Evolutionary conservation across 345 rosid genomes (phyloP).

Genomic region (Microthlaspi erraticum): DNA sequence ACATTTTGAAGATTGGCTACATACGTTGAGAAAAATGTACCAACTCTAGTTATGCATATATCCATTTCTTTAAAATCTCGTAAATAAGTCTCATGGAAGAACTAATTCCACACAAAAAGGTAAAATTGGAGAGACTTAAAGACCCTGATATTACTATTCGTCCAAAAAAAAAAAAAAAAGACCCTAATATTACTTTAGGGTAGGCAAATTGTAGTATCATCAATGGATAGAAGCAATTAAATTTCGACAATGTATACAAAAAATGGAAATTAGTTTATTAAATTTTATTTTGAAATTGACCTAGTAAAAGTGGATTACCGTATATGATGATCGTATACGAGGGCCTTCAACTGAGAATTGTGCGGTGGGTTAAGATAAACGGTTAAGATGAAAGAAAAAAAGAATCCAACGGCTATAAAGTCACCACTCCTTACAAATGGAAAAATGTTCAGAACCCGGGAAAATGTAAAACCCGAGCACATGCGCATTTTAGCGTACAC

Average conservation of each 20-base stretch:
- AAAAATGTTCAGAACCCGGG: constrained; percentile 38
- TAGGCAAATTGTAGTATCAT: constrained; percentile 6
- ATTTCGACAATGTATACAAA: not conserved
- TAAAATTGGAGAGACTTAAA: not conserved
- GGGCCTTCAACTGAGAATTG: not conserved
- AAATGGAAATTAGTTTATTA: not conserved
- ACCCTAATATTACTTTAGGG: not conserved
- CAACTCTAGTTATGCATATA: not conserved
- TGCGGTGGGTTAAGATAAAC: constrained; percentile 21
- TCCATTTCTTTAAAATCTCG: not conserved
- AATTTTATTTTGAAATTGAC: constrained; percentile 15
- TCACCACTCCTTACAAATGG: constrained; percentile 23
- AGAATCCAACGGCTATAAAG: constrained; percentile 28
- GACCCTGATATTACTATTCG: not conserved
- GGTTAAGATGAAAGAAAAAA: constrained; percentile 26
- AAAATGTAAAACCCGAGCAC: constrained; percentile 35
- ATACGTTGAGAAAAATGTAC: not conserved
- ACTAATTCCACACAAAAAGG: not conserved
- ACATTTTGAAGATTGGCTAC: not conserved
- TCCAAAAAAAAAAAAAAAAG: not conserved
- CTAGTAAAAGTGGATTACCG: not conserved
- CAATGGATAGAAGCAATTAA: constrained; percentile 13
- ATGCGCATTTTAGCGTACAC: constrained; percentile 42
- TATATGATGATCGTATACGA: not conserved
- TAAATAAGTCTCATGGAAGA: not conserved